Evolutionary conservation across 2,329 filamentous ascomycete species (phyloP).

Genomic region (Botrytis elliptica): DNA sequence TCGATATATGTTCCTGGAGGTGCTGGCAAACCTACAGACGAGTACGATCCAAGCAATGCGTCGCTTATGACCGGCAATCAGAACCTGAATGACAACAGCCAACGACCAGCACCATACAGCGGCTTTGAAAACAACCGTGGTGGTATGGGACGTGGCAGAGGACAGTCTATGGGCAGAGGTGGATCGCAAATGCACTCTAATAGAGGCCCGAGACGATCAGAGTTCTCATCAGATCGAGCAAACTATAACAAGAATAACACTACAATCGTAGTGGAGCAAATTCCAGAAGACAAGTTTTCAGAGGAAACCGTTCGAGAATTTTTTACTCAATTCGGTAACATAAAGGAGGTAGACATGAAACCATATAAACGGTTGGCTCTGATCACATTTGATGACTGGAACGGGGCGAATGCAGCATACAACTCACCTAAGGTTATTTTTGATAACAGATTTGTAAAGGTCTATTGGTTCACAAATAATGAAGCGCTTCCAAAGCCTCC

Average conservation of each 20-base stretch:
- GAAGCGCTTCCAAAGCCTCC: constrained; percentile 36
- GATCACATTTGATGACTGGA: constrained; percentile 66
- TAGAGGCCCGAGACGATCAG: constrained; percentile 43
- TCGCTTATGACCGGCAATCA: constrained; percentile 41
- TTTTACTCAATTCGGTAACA: constrained; percentile 69
- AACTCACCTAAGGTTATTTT: constrained; percentile 78
- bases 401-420: constrained; percentile 67
- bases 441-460: constrained; percentile 81
- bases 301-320: constrained; percentile 66
- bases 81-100: constrained; percentile 23
- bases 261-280: constrained; percentile 73
- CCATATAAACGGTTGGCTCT: constrained; percentile 65
- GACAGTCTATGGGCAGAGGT: constrained; percentile 34
- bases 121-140: constrained; percentile 26
- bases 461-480: constrained; percentile 70
- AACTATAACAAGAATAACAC: constrained; percentile 62
- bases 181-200: constrained; percentile 24
- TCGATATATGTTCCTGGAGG: constrained; percentile 42
- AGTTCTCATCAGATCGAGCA: constrained; percentile 64
- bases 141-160: constrained; percentile 39
- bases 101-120: background rate
- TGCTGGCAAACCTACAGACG: constrained; percentile 37
- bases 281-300: constrained; percentile 67
- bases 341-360: constrained; percentile 64
- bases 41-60: constrained; percentile 60